Evolutionary conservation across 768 basidiomycete genomes (phyloP), one percentile per base, ranked within the genome.

Genomic region (Suillus cothurnatus): DNA sequence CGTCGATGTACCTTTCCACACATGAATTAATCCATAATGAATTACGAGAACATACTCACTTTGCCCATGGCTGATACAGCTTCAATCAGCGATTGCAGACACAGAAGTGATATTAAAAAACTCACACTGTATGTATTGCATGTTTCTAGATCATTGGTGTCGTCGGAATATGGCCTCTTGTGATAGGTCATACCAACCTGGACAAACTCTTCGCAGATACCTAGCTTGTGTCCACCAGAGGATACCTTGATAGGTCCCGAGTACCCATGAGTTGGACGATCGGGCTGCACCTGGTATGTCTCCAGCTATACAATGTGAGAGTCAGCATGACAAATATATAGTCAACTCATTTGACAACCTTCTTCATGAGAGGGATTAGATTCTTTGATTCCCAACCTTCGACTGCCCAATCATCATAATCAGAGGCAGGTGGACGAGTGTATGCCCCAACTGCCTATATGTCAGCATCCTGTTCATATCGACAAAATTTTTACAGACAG

Each of bases 401-500:
- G 70, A 21, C 62, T 66, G 68, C 71, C 76, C 74, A 77, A 47
- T 72, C 74, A 66, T 77, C 77, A 62, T 85, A 88, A 70, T 90
- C 88, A 0, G 87, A 88, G 4, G 86, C 70, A 32, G 84, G 73
- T 7, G 86, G 82, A 32, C 88, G 82, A 1, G 82, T 85, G 70
- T 88, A 89, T 81, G 87, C 84, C 69, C 80, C 77, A 64, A 74
- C 80, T 75, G 47, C 57, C 43, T 1, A 64, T 61, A 17, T 61
- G 32, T 7, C 68, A 61, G 36, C 36, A 43, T 11, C 66, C n/a
- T 6, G 26, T 50, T 23, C 34, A 60, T 17, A 65, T 32, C 6
- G 38, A 32, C 61, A 64, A 68, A 15, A 45, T 58, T 68, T 39
- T 4, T 14, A 67, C 81, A 39, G 58, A 86, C 87, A 86, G 67